A percentile compares a stretch with the other conserved stretches of the same genome.
phyloP scores from a whole-genome alignment of 2,329 filamentous ascomycete species.

The Clarireedia homoeocarpa region DNA sequence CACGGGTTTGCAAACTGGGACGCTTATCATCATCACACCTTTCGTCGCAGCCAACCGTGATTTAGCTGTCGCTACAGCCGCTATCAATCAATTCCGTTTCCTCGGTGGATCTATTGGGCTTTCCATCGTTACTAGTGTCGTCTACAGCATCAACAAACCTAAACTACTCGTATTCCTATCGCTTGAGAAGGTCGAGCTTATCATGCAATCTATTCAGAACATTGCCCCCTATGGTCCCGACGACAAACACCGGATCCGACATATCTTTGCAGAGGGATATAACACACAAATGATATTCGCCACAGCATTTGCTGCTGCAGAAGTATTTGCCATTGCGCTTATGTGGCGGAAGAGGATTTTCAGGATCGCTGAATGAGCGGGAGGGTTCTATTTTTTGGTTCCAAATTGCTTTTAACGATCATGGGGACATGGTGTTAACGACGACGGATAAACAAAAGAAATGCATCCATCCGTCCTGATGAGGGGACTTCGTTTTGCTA shows the following conservation, averaged over 20 bases:
- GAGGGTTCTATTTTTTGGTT: too few species aligned
- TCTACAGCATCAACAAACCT: background rate
- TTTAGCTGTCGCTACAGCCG: background rate
- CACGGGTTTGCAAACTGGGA: background rate
- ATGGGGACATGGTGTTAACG: too few species aligned
- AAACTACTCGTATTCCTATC: background rate
- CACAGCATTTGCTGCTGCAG: background rate
- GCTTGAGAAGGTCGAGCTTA: background rate
- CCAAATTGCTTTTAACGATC: too few species aligned
- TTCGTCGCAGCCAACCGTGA: background rate
- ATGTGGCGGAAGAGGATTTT: background rate
- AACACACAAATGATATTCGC: background rate
- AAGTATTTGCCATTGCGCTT: background rate
- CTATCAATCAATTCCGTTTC: slow-evolving; percentile 1
- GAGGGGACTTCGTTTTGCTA: too few species aligned
- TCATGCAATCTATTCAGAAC: background rate
- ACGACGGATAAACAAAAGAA: too few species aligned
- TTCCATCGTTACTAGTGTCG: background rate
- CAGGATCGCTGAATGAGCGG: background rate
- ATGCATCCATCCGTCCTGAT: too few species aligned
- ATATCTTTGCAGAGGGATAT: background rate
- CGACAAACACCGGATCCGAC: background rate
- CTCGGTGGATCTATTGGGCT: background rate
- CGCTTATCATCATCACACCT: background rate
- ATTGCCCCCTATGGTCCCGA: background rate